Evolutionary conservation across 805 yeast genomes (phyloP).

Genomic region (Cyberlindnera amylophila): DNA sequence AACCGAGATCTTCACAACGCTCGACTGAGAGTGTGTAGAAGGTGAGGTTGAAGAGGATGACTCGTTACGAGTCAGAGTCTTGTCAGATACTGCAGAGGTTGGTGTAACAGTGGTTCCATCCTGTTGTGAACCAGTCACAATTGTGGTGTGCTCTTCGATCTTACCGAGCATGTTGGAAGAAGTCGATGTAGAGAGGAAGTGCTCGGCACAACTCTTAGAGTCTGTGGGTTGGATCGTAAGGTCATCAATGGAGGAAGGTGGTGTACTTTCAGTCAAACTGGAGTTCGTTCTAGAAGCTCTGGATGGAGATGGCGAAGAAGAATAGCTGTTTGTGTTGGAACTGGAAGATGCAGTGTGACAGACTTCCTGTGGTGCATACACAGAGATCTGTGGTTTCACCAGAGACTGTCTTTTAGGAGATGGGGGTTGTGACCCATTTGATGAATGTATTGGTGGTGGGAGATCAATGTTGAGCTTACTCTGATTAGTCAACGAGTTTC

Average conservation of each 20-base stretch:
- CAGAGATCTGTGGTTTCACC: neutral
- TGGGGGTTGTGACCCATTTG: constrained; percentile 1
- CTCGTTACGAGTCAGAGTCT: too few relatives aligned
- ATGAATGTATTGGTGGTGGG: too few relatives aligned
- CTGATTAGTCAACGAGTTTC: constrained; percentile 17
- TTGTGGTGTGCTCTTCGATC: constrained; percentile 20
- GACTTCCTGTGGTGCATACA: constrained; percentile 1
- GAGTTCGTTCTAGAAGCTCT: constrained; percentile 26
- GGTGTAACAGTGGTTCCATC: neutral
- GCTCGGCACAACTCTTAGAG: neutral
- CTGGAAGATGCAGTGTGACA: constrained; percentile 3
- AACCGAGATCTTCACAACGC: too few relatives aligned
- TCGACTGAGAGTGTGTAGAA: too few relatives aligned
- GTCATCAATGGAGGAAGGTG: constrained; percentile 29
- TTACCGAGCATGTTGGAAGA: constrained; percentile 12
- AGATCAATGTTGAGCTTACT: constrained; percentile 4
- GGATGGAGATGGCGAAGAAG: constrained; percentile 28
- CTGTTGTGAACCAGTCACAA: neutral
- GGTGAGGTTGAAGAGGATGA: too few relatives aligned
- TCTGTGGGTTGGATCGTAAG: constrained; percentile 11
- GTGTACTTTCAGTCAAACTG: constrained; percentile 26
- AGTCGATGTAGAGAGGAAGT: neutral
- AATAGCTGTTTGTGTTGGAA: constrained; percentile 10
- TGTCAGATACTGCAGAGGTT: too few relatives aligned
- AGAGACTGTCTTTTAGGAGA: constrained; percentile 3